phyloP scores from a whole-genome alignment of 345 rosid species.

The Cardiospermum halicacabum region DNA sequence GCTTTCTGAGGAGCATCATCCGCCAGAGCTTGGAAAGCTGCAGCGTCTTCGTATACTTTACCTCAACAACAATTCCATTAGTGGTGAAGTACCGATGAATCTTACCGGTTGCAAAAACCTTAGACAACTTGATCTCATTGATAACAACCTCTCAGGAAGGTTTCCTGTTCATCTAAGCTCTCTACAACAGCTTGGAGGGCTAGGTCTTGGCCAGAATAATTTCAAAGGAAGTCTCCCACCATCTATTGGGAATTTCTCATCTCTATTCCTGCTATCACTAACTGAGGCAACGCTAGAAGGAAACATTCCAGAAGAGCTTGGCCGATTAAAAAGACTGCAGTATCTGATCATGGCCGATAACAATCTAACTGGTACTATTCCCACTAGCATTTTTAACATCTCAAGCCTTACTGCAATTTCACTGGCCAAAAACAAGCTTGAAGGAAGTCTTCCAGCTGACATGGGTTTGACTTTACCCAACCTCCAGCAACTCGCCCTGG shows the following conservation, averaged over 20 bases:
- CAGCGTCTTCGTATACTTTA: too few species aligned
- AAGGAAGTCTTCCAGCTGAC: constrained; percentile 13
- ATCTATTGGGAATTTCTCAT: constrained; percentile 20
- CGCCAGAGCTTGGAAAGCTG: too few species aligned
- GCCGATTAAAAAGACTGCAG: constrained; percentile 8
- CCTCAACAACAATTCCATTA: constrained; percentile 3
- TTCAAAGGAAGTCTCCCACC: constrained; percentile 22
- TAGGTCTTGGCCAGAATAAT: neutral
- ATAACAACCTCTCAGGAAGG: constrained; percentile 2
- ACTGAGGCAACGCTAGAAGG: neutral
- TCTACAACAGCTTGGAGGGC: neutral
- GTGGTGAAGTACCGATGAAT: neutral
- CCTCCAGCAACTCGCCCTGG: neutral
- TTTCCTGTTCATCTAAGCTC: constrained; percentile 11
- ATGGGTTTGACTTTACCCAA: constrained; percentile 8
- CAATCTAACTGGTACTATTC: constrained; percentile 5
- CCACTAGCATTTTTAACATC: constrained; percentile 17
- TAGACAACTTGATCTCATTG: rapidly evolving
- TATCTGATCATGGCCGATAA: neutral
- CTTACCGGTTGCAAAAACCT: constrained; percentile 6
- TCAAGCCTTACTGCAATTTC: neutral
- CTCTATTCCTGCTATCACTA: neutral
- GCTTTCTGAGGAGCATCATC: too few species aligned
- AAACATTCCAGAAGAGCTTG: constrained; percentile 13
- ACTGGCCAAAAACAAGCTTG: rapidly evolving